Percentiles rank a stretch among this genome's conserved stretches.
Evolutionary conservation across 352 stramenopile species (phyloP).

Genomic region (Albugo laibachii): DNA sequence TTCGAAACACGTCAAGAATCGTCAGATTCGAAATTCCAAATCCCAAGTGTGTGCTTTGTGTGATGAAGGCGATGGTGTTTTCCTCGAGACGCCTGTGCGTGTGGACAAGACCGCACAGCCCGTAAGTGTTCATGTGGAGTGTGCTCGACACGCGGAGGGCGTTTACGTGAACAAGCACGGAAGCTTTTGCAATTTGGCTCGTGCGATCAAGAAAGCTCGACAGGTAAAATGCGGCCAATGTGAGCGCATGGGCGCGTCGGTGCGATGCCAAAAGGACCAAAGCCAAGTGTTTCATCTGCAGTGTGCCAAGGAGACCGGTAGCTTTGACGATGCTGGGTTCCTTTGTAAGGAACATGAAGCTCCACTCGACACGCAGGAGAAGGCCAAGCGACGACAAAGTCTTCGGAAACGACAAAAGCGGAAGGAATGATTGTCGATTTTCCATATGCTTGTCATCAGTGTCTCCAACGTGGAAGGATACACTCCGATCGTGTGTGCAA

Average conservation of each 20-base stretch:
- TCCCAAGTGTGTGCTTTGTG: slow-evolving; percentile 1
- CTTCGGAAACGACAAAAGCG: no score
- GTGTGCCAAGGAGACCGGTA: slow-evolving; percentile 44
- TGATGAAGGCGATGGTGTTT: slow-evolving; percentile 24
- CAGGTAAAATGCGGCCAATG: slow-evolving; percentile 55
- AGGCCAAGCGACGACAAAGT: no score
- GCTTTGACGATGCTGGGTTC: slow-evolving; percentile 57
- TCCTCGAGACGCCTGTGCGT: slow-evolving; percentile 53
- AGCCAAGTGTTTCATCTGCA: slow-evolving; percentile 68
- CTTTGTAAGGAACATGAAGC: slow-evolving; percentile 22
- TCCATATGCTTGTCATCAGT: no score
- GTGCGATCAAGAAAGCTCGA: slow-evolving; percentile 54
- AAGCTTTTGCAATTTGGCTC: slow-evolving; percentile 59
- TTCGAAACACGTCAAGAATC: slow-evolving; percentile 24
- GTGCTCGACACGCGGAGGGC: slow-evolving; percentile 54
- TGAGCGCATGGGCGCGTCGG: slow-evolving; percentile 39
- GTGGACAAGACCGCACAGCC: slow-evolving; percentile 50
- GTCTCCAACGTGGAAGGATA: no score
- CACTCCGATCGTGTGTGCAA: no score
- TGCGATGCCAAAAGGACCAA: slow-evolving; percentile 58
- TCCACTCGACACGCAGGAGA: no score
- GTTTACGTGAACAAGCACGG: slow-evolving; percentile 65
- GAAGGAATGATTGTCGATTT: no score
- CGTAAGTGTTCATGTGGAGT: slow-evolving; percentile 69
- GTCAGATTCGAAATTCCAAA: not conserved